Base-by-base conservation (phyloP, 2,329 filamentous ascomycete genomes). In the Pseudogymnoascus sp. region DNA sequence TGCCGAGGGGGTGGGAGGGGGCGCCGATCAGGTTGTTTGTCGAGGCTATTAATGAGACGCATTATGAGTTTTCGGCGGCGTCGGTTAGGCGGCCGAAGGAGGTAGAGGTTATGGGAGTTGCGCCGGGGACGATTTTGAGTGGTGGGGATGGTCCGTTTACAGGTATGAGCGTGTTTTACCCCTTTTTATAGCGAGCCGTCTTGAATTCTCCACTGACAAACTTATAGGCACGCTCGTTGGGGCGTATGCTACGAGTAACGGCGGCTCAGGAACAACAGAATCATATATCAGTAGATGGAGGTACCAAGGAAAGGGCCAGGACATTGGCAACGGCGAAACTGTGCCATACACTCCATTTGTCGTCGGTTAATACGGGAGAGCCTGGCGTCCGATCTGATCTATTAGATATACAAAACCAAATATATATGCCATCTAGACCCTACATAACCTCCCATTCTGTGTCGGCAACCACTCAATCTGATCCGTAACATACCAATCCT, bases 221-320 rank as follows among this genome's bases (percentile, higher is more conserved):
- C 71, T 71, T 53, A 68, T 64, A 75, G 80, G 80, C 0, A 75
- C 76, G 1, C 69, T 83, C 18, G 63, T 84, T 0, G 81, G 80
- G 0, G 73, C 77, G 1, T 83, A 82, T 67, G 77, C 76, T 39
- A 83, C 81, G 3, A 79, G 71, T 28, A 83, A 83, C 64, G 80
- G 79, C 0, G 74, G 74, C 1, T 68, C 73, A 9, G 76, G 74
- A 2, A 73, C 66, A 2, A 75, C 75, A 33, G 72, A 75, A 3
- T 78, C 77, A 2, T 82, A 80, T 66, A 70, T 82, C n/a, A 57
- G 62, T 22, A 60, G 59, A 39, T 65, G 63, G 63, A 43, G 50
- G 9, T 65, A 63, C 39, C n/a, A 58, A 37, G 63, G 58, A 0
- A 36, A 60, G 9, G 61, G 39, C 12, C 61, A 63, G 35, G 43